Evolutionary conservation across 2,329 filamentous ascomycete species (phyloP), one percentile per base, ranked within the genome.

Genomic region (Huntiella decipiens): DNA sequence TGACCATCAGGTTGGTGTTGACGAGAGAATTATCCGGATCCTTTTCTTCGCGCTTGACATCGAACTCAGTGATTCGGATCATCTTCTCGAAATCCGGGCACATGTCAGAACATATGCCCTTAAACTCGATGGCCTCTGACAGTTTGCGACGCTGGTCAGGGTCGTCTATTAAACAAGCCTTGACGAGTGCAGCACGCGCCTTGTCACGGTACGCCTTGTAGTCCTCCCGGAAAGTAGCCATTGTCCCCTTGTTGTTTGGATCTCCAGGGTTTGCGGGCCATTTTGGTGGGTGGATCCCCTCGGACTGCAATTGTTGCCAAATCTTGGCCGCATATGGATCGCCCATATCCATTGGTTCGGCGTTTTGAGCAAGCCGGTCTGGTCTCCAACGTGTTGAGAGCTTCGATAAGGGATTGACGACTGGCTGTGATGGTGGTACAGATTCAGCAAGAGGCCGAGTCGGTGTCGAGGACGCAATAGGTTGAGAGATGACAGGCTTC

Each of bases 41-140:
- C 53, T 72, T 76, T 54, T 79, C 75, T 5, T 70, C 63, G 5
- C 60, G 60, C 52, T 71, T 67, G 16, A 77, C 66, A 50, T 79
- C 72, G 53, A 66, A 63, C 55, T 79, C 73, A 41, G 69, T 70
- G 47, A 80, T 78, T 50, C 76, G 67, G 43, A 66, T 71, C 32
- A 77, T 67, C 56, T 71, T 72, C 56, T 81, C 77, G 57, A 71
- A 79, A 51, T 78, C 72, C 4, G 77, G 77, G 50, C 77, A 81
- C 76, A 79, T 80, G 19, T 77, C 72, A 53, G 79, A 73, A 53
- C 75, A 79, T 39, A 76, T 77, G 11, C 77, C 77, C 55, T 75
- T 75, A 55, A 81, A 81, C 37, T 72, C 68, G 41, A 80, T 73
- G 5, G 77, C 77, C 55, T 80, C 70, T 48, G 72, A 66, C 5